Percentiles rank a stretch among this genome's conserved stretches.
phyloP scores from a whole-genome alignment of 2,329 filamentous ascomycete genomes.

The Aspergillus arachidicola region DNA sequence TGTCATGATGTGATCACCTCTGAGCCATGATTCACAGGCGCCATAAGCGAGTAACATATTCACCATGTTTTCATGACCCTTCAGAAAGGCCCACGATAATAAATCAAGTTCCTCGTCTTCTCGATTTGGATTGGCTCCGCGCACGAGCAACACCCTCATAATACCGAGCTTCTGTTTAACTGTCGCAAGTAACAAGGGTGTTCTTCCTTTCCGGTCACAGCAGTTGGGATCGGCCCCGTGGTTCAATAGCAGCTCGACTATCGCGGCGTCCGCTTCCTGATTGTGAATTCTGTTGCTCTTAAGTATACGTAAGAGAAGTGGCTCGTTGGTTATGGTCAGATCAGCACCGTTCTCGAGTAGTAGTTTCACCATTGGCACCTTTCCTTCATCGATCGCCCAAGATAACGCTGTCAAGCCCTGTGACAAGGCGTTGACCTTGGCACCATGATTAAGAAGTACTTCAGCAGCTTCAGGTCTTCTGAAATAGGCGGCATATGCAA shows the following conservation, averaged over 20 bases:
- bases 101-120: not conserved
- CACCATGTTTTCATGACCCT: not conserved
- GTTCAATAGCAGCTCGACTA: not conserved
- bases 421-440: not conserved
- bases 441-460: not conserved
- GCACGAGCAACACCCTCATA: not conserved
- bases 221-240: not conserved
- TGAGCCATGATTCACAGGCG: too few relatives aligned
- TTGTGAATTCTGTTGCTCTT: not conserved
- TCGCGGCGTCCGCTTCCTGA: not conserved
- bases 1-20: not conserved
- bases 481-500: not conserved
- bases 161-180: not conserved
- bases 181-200: not conserved
- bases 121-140: not conserved
- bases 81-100: not conserved
- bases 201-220: not conserved
- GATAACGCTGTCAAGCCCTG: not conserved
- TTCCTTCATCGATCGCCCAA: not conserved
- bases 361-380: not conserved
- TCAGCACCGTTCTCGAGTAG: not conserved
- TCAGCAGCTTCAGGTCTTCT: not conserved
- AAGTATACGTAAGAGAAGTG: not conserved
- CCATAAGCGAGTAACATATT: not conserved
- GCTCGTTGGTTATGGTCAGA: not conserved